Percentiles rank a stretch among this genome's conserved stretches.
Conservation (phyloP, 2,329 filamentous ascomycete genomes). For the Penicillium sp. region DNA sequence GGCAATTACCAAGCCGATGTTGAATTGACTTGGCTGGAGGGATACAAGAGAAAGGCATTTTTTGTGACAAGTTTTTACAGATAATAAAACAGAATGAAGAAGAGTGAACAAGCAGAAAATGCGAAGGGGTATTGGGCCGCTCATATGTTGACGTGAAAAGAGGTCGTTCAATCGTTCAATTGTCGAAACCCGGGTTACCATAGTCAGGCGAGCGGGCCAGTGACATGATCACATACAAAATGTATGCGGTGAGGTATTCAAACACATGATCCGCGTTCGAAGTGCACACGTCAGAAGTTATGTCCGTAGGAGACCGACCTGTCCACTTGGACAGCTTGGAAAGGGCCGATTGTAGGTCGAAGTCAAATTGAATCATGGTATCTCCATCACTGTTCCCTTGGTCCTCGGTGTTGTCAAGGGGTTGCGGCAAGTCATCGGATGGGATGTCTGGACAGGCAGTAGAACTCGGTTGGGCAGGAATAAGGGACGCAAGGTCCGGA, state of each 20-base stretch:
- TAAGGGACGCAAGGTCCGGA: background rate
- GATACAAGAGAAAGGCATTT: background rate
- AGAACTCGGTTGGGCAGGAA: background rate
- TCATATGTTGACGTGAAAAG: background rate
- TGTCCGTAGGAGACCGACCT: background rate
- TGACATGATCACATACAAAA: constrained; percentile 6
- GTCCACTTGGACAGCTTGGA: constrained; percentile 1
- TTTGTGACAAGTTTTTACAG: background rate
- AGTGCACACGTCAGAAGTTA: background rate
- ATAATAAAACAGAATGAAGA: background rate
- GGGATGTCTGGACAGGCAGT: background rate
- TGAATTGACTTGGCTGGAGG: background rate
- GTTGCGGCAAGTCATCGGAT: background rate
- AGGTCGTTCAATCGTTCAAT: background rate
- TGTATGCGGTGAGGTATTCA: constrained; percentile 4
- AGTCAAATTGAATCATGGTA: background rate
- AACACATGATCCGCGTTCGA: background rate
- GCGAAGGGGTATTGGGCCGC: background rate
- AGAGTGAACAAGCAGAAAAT: background rate
- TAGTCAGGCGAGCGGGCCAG: constrained; percentile 1
- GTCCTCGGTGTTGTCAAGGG: background rate
- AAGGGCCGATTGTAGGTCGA: background rate
- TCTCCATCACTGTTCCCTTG: background rate
- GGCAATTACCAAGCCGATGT: background rate
- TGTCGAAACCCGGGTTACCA: background rate